Conservation (phyloP, 2,329 filamentous ascomycete genomes). For the Stachybotrys chartarum region DNA sequence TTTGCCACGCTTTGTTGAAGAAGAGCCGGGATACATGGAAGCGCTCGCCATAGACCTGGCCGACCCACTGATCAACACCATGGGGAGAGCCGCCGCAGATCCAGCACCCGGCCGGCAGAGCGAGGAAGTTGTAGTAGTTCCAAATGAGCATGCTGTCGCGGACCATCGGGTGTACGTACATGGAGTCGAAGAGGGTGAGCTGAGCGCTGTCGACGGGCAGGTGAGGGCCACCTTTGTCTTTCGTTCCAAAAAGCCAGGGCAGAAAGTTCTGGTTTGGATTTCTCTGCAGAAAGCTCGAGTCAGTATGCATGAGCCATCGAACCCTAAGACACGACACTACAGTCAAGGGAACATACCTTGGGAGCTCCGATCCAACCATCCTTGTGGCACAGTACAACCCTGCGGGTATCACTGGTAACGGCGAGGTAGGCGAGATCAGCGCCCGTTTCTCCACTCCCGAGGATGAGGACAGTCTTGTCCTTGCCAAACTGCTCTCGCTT, state of each 20-base stretch:
- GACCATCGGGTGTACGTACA: slow-evolving; percentile 31
- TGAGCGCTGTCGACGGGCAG: slow-evolving; percentile 6
- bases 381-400: slow-evolving; percentile 32
- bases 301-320: background rate
- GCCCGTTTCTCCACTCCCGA: slow-evolving; percentile 35
- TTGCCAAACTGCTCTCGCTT: slow-evolving; percentile 27
- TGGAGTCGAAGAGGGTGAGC: slow-evolving; percentile 26
- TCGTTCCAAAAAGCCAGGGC: slow-evolving; percentile 8
- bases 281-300: background rate
- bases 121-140: slow-evolving; percentile 27
- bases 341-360: slow-evolving; percentile 3
- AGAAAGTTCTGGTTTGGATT: slow-evolving; percentile 6
- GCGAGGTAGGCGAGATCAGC: slow-evolving; percentile 34
- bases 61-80: slow-evolving; percentile 13
- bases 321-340: background rate
- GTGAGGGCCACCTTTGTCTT: background rate
- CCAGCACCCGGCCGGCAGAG: slow-evolving; percentile 13
- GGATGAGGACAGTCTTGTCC: slow-evolving; percentile 29
- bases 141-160: slow-evolving; percentile 26
- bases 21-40: slow-evolving; percentile 16
- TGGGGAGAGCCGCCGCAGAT: slow-evolving; percentile 9
- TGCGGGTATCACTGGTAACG: slow-evolving; percentile 28
- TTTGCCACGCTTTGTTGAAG: slow-evolving; percentile 25
- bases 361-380: slow-evolving; percentile 24
- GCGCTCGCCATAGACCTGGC: slow-evolving; percentile 15